Evolutionary conservation across 2,329 filamentous ascomycete genomes (phyloP).

Genomic region (Pseudopithomyces maydicus): DNA sequence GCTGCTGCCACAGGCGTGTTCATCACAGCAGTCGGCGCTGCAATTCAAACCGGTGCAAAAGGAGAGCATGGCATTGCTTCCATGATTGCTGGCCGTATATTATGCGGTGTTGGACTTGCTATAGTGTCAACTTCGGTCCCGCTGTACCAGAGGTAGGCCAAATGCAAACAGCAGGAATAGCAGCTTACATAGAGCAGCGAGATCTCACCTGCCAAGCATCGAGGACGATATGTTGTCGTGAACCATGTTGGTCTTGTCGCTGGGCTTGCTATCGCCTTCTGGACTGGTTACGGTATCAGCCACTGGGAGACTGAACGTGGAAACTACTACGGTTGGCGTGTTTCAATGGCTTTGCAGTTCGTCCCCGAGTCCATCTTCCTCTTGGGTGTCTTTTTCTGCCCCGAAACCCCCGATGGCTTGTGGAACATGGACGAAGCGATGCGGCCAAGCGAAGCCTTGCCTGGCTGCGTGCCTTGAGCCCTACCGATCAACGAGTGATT

Average conservation of each 20-base stretch:
- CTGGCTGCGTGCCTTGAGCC: slow-evolving; percentile 54
- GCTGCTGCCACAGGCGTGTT: slow-evolving; percentile 56
- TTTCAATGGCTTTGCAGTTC: slow-evolving; percentile 59
- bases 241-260: slow-evolving; percentile 64
- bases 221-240: slow-evolving; percentile 63
- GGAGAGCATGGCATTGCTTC: slow-evolving; percentile 51
- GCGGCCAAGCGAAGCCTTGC: slow-evolving; percentile 52
- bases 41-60: slow-evolving; percentile 53
- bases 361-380: slow-evolving; percentile 58
- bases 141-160: slow-evolving; percentile 59
- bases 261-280: slow-evolving; percentile 60
- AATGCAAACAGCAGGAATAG: background rate
- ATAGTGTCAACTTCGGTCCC: slow-evolving; percentile 63
- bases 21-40: slow-evolving; percentile 56
- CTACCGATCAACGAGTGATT: slow-evolving; percentile 40
- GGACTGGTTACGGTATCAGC: slow-evolving; percentile 62
- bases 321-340: slow-evolving; percentile 58
- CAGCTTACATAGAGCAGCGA: slow-evolving; percentile 48
- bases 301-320: slow-evolving; percentile 56
- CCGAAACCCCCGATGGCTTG: slow-evolving; percentile 66
- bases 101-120: slow-evolving; percentile 60
- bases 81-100: slow-evolving; percentile 58
- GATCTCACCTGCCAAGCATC: slow-evolving; percentile 58
- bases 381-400: slow-evolving; percentile 57
- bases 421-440: slow-evolving; percentile 55